Evolutionary conservation across 176 grass and related monocot genomes (phyloP).

Genomic region (Aegilops longissima): DNA sequence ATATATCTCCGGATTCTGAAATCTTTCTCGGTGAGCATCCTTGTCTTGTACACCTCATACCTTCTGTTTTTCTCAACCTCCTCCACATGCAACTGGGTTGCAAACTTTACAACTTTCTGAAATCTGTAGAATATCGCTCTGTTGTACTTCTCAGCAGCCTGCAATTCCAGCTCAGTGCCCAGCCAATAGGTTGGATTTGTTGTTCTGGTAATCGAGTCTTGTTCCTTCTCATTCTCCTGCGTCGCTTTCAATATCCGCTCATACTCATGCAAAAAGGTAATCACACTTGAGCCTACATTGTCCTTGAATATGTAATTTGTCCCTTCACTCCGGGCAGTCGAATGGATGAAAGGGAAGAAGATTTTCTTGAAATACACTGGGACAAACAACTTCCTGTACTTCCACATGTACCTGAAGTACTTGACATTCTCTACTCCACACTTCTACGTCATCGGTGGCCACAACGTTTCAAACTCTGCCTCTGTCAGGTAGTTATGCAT

Average conservation of each 20-base stretch:
- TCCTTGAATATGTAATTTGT: not conserved
- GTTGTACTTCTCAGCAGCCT: not conserved
- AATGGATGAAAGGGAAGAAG: not conserved
- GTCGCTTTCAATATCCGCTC: not conserved
- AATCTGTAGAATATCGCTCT: not conserved
- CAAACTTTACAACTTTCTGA: not conserved
- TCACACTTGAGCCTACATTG: not conserved
- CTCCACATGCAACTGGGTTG: not conserved
- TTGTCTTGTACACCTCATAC: not conserved
- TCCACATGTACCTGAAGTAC: not conserved
- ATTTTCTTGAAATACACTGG: not conserved
- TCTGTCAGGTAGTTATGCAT: not conserved
- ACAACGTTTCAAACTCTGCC: not conserved
- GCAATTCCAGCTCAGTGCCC: not conserved
- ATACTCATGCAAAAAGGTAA: not conserved
- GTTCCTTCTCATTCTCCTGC: not conserved
- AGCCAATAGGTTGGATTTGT: not conserved
- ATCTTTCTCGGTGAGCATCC: not conserved
- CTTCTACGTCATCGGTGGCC: not conserved
- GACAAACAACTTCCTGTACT: not conserved
- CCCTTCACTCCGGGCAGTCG: not conserved
- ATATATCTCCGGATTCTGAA: no score
- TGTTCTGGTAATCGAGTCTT: rapidly evolving
- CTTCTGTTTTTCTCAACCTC: not conserved
- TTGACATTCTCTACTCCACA: not conserved